Evolutionary conservation across 1,284 basidiomycete species (phyloP), one percentile per base, ranked within the genome.

Genomic region (Meira nashicola): DNA sequence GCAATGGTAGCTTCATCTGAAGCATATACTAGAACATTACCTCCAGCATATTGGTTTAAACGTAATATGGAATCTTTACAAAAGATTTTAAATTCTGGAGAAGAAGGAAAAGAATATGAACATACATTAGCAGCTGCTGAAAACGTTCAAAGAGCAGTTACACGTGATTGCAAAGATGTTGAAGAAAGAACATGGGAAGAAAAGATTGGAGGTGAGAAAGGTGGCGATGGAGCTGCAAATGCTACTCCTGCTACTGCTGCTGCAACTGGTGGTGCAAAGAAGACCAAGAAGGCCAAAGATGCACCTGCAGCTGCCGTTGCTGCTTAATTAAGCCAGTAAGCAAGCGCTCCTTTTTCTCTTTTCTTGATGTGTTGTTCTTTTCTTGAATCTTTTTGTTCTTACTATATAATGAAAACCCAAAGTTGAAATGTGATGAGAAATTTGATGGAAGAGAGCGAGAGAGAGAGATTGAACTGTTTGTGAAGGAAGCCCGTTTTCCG

Each of bases 111-210:
- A 52, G 71, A 63, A 43, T 71, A 62, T 63, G 69, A 73, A 54
- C 62, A 68, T 21, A 70, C 70, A 55, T 55, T 66, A 59, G 63
- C 57, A 48, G 72, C 70, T 28, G 65, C 66, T 33, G 51, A 70
- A 52, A 67, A 71, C 23, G 25, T 51, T 25, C 50, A 53, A 50
- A 65, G 68, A 58, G 57, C 65, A 54, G 68, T 66, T 55, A 53
- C 60, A 9, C 68, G 72, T 58, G 64, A 64, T 52, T 61, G 71
- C 65, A 72, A 70, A 64, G 65, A 68, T 40, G 64, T 74, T 65
- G 60, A 67, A 59, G 71, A 74, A 60, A 68, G 65, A 62, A 62
- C 66, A 44, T 74, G 72, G 72, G 72, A 74, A 65, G 72, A 74
- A 62, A 54, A 62, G 40, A 52, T 74, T n/a, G 64, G 66, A 60